phyloP scores from a whole-genome alignment of 2,329 filamentous ascomycete genomes.

The Aspergillus ustus region DNA sequence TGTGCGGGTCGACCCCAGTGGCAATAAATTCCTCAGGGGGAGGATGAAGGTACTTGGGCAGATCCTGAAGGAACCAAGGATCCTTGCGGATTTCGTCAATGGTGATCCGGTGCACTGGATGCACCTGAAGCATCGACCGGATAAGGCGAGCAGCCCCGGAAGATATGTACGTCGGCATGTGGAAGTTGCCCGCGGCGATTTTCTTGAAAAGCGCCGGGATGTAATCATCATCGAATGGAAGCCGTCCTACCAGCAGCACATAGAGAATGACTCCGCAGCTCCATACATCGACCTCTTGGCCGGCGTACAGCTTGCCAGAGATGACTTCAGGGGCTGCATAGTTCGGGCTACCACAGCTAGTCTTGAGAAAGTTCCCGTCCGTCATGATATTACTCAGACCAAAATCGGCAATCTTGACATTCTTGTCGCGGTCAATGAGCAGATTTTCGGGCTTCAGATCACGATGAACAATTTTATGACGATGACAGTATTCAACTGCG shows the following conservation, averaged over 20 bases:
- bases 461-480: slow-evolving; percentile 98
- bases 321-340: slow-evolving; percentile 98
- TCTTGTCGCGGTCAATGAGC: slow-evolving; percentile 89
- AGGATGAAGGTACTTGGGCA: slow-evolving; percentile 83
- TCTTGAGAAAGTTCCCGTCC: slow-evolving; percentile 98
- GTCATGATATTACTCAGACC: slow-evolving; percentile 99
- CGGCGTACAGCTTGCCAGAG: slow-evolving; percentile 94
- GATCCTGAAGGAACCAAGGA: slow-evolving; percentile 87
- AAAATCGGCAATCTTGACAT: slow-evolving; percentile 99
- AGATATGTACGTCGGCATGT: slow-evolving; percentile 88
- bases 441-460: slow-evolving; percentile 98
- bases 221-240: slow-evolving; percentile 98
- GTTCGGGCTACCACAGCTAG: slow-evolving; percentile 96
- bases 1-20: slow-evolving; percentile 91
- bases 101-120: slow-evolving; percentile 90
- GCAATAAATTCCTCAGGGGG: slow-evolving; percentile 91
- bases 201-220: slow-evolving; percentile 98
- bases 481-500: slow-evolving; percentile 97
- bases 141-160: slow-evolving; percentile 75
- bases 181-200: slow-evolving; percentile 92
- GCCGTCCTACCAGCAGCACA: slow-evolving; percentile 66
- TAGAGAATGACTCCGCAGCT: slow-evolving; percentile 69
- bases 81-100: slow-evolving; percentile 92
- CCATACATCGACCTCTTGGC: slow-evolving; percentile 94
- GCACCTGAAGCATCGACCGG: slow-evolving; percentile 91